These are phyloP conservation scores for Lachancea dasiensis DNA, from an alignment of 805 yeast genomes.

Conservation along the genomic window DNA sequence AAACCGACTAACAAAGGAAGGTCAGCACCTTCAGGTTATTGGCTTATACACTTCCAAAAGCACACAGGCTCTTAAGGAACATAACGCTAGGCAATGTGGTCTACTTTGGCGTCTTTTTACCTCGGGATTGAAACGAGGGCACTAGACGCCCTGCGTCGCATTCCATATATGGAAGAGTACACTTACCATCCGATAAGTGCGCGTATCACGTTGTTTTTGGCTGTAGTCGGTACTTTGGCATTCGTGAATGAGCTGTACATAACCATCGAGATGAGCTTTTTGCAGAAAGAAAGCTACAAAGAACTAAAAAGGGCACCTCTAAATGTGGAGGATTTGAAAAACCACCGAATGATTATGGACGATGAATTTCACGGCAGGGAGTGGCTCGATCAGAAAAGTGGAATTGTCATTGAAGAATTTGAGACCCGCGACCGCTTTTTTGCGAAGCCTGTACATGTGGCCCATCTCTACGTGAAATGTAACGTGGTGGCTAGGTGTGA, in stretches of 20 bases:
- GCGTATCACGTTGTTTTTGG: conserved; percentile 29
- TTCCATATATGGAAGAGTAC: conserved; percentile 12
- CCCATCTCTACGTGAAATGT: conserved; percentile 57
- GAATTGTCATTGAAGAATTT: conserved; percentile 32
- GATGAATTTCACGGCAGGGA: conserved; percentile 32
- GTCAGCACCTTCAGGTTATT: too few species aligned
- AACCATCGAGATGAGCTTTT: conserved; percentile 30
- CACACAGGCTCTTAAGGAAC: too few species aligned
- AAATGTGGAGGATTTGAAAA: conserved; percentile 22
- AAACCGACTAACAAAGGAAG: too few species aligned
- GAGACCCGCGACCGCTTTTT: conserved; percentile 54
- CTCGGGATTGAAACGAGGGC: conserved; percentile 18
- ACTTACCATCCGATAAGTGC: conserved; percentile 30
- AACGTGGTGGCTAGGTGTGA: conserved; percentile 29
- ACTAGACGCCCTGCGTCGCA: conserved; percentile 14
- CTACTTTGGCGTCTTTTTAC: conserved; percentile 7
- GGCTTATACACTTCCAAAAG: too few species aligned
- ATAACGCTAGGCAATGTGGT: too few species aligned
- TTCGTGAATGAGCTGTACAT: conserved; percentile 31
- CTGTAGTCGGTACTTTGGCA: conserved; percentile 30
- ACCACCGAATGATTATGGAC: conserved; percentile 27
- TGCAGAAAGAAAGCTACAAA: conserved; percentile 30
- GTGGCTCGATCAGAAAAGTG: conserved; percentile 28
- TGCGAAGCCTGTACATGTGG: conserved; percentile 75
- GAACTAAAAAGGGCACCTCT: conserved; percentile 28